Evolutionary conservation across 2,329 filamentous ascomycete genomes (phyloP), one percentile per base, ranked within the genome.

Genomic region (Thielaviopsis punctulata): DNA sequence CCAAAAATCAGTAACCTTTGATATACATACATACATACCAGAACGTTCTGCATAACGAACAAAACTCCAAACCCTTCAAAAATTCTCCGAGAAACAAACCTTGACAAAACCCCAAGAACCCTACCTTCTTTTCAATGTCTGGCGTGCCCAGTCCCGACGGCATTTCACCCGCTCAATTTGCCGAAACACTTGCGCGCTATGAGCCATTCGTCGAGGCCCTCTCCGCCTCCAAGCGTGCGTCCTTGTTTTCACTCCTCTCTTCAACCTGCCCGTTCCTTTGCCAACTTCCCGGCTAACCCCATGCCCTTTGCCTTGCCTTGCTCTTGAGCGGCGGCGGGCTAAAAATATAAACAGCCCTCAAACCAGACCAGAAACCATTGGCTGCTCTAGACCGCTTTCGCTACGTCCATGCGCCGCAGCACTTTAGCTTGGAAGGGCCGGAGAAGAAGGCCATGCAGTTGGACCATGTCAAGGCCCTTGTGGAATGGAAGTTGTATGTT

Each of bases 401-500:
- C 53, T 80, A 82, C 59, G 62, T 64, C 8, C 68, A 71, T 21
- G 76, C 80, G 2, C 68, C 73, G 1, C 59, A 63, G 1, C 56
- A 59, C 1, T 77, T 83, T 56, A 58, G 64, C 6, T 58, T 65
- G 15, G 58, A 60, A 19, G 23, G 33, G 8, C 8, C 46, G 10
- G 57, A 62, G 9, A 60, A 60, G 15, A 62, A 62, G 4, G 57
- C 63, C 10, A 75, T 86, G 66, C 66, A 62, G 2, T 72, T 78
- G 46, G 67, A 72, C 1, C 75, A 85, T 59, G 68, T 85, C 30
- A 72, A 76, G 58, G 67, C 60, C 19, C 68, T 86, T 3, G 74
- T 85, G 9, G 73, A 82, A 46, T 86, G 82, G 82, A 86, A 86
- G 62, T 68, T 86, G 77, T 84, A 66, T 62, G 77, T 66, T 4